Evolutionary conservation across 352 stramenopile species (phyloP).

Genomic region (Phytopythium kandeliae): DNA sequence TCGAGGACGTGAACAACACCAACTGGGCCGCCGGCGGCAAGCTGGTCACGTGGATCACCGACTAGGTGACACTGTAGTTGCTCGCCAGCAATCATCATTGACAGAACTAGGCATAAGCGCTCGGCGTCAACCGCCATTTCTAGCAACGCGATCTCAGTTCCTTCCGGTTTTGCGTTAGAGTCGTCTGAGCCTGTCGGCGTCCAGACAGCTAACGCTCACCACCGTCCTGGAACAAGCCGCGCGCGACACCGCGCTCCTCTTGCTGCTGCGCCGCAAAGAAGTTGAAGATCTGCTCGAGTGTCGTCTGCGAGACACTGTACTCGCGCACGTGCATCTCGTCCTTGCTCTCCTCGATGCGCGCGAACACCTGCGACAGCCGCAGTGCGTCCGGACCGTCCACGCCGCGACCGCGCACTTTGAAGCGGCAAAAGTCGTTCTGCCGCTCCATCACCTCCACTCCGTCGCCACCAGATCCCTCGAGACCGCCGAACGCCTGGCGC

Average conservation of each 20-base stretch:
- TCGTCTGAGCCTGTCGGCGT: too few relatives aligned
- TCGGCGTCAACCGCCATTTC: not conserved
- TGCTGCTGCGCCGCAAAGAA: conserved; percentile 3
- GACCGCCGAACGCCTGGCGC: conserved; percentile 14
- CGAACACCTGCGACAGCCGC: not conserved
- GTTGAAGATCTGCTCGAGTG: conserved; percentile 89
- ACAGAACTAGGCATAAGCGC: too few relatives aligned
- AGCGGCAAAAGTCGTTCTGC: conserved; percentile 33
- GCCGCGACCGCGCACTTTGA: conserved; percentile 2
- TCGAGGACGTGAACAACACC: conserved; percentile 1
- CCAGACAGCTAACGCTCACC: too few relatives aligned
- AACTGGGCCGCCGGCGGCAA: conserved; percentile 4
- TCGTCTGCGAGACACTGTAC: conserved; percentile 84
- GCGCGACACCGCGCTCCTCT: not conserved
- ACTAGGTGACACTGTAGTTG: not conserved
- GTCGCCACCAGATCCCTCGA: not conserved
- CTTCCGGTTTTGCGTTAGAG: too few relatives aligned
- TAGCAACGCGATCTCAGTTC: conserved; percentile 1
- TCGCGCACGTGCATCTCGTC: conserved; percentile 22
- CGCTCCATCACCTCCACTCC: conserved; percentile 35
- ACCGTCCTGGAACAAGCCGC: not conserved
- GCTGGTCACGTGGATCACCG: conserved; percentile 1
- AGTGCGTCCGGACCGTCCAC: too few relatives aligned
- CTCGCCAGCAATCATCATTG: not conserved
- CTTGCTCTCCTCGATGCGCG: not conserved